Base-by-base conservation (phyloP, 352 stramenopile species). In the Phytopythium helicoides region DNA sequence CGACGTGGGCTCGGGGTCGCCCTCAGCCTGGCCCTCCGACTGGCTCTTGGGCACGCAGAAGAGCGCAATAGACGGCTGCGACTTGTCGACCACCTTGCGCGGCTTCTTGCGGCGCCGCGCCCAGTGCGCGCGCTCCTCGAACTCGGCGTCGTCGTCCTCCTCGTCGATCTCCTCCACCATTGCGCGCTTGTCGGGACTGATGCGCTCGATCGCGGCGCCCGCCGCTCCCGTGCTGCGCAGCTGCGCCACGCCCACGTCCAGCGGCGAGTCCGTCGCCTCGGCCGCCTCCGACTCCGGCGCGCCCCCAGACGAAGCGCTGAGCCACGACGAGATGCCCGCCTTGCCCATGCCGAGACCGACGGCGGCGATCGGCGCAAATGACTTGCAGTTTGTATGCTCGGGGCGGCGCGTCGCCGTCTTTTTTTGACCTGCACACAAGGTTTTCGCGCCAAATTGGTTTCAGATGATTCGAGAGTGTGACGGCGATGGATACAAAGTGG, bases 101-200 rank as follows among this genome's bases (percentile, higher is more conserved):
- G 64, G 62, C 49, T 80, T 84, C 25, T 68, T 73, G 31, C 64
- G 58, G n/a, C 71, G 63, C 12, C 77, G 58, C 3, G 67, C 60
- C 81, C 77, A 91, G 21, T 89, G 77, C 36, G 76, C 75, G 15
- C 68, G 57, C 38, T 89, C 76, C 22, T 89, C 81, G 41, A 91
- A 89, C 58, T 91, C 81, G 25, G 47, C 62, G 58, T 91, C 81
- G 54, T 91, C 81, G 33, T 70, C 71, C 41, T 91, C 81, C 42
- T 60, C 84, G 56, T 91, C 81, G 51, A 91, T 89, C 39, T 80
- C 68, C 60, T 91, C 77, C 23, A 85, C 58, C 33, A 73, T 48
- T 60, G 63, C 58, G 50, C 66, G 66, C 55, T 82, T 81, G 41
- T 85, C 73, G 16, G 71, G 68, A 26, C 68, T 85, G 41, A 85